Evolutionary conservation across 805 yeast genomes (phyloP).

Genomic region (Candida morakotiae): DNA sequence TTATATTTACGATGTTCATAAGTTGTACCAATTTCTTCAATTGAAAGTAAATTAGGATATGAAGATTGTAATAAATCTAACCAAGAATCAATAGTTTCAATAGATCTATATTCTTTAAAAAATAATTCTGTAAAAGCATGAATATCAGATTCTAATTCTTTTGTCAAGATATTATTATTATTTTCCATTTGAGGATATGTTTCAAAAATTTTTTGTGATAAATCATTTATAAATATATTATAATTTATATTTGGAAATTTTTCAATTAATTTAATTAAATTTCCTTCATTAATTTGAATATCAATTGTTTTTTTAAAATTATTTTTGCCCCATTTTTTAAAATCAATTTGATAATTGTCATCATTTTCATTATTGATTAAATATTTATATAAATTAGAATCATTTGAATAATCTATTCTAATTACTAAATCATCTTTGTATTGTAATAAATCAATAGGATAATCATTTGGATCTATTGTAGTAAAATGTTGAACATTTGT

Average conservation of each 20-base stretch:
- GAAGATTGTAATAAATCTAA: conserved; percentile 54
- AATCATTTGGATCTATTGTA: not conserved
- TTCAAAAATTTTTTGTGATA: conserved; percentile 54
- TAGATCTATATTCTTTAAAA: conserved; percentile 65
- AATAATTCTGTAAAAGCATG: conserved; percentile 46
- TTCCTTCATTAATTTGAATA: conserved; percentile 18
- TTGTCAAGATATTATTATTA: not conserved
- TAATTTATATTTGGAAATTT: conserved; percentile 19
- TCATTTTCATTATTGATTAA: conserved; percentile 9
- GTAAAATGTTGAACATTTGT: not conserved
- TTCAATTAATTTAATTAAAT: conserved; percentile 19
- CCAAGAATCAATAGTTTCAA: conserved; percentile 72
- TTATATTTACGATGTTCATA: conserved; percentile 69
- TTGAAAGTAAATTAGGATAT: conserved; percentile 57
- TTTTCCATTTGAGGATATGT: conserved; percentile 39
- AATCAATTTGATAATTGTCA: conserved; percentile 13
- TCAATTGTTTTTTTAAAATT: conserved; percentile 13
- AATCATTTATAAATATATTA: conserved; percentile 49
- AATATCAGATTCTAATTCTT: no score
- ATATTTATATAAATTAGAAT: conserved; percentile 14
- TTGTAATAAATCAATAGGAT: conserved; percentile 38
- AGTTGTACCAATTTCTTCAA: conserved; percentile 72
- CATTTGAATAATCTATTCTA: conserved; percentile 33
- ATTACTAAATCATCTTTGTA: conserved; percentile 43
- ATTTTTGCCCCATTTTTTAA: conserved; percentile 46